Conservation (phyloP, 2,329 filamentous ascomycete genomes). For the Aspergillus sp. region DNA sequence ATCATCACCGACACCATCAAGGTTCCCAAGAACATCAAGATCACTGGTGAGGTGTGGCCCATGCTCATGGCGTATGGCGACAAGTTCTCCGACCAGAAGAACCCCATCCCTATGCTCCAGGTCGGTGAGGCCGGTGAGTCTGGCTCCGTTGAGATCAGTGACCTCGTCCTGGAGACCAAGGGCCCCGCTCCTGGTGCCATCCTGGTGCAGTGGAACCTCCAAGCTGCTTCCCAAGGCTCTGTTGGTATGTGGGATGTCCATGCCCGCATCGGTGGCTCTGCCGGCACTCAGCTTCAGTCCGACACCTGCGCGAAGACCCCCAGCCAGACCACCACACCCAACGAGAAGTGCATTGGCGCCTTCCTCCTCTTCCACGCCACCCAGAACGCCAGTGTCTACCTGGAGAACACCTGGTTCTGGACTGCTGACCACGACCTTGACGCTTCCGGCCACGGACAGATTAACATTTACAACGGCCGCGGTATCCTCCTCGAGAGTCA, state of each 20-base stretch:
- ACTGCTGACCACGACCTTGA: conserved; percentile 89
- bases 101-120: conserved; percentile 82
- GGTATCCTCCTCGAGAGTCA: conserved; percentile 78
- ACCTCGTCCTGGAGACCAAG: conserved; percentile 80
- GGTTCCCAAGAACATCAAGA: conserved; percentile 73
- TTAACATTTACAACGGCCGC: conserved; percentile 81
- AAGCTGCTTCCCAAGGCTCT: conserved; percentile 62
- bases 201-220: conserved; percentile 88
- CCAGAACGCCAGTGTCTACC: conserved; percentile 64
- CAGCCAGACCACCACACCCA: conserved; percentile 59
- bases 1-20: conserved; percentile 61
- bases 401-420: conserved; percentile 92
- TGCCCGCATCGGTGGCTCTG: conserved; percentile 84
- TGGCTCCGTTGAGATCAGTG: conserved; percentile 82
- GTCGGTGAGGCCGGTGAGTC: conserved; percentile 75
- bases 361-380: conserved; percentile 65
- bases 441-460: conserved; percentile 64
- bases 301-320: conserved; percentile 79
- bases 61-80: conserved; percentile 79
- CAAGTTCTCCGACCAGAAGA: conserved; percentile 71
- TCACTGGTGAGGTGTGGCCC: conserved; percentile 90
- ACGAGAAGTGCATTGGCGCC: conserved; percentile 70
- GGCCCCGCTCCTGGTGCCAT: conserved; percentile 85
- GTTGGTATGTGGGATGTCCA: conserved; percentile 95
- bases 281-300: conserved; percentile 79